These are phyloP conservation scores for Emmonsiellopsis sp. DNA, from an alignment of 2,329 filamentous ascomycete species.

Conservation along the genomic window DNA sequence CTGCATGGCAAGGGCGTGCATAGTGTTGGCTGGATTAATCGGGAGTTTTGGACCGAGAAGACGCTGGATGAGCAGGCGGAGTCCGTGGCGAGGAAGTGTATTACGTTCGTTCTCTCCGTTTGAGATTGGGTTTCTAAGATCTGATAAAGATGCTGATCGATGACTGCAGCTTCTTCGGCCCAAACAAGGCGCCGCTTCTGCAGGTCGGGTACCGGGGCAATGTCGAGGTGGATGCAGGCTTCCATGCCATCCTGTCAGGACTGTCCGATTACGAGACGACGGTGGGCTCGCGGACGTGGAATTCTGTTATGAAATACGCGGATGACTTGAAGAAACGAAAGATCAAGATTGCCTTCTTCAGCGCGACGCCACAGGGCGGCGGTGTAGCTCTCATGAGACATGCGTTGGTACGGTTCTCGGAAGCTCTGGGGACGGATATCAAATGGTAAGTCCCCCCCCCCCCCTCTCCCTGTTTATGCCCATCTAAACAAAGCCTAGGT, in stretches of 20 bases:
- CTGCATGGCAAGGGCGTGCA: constrained; percentile 33
- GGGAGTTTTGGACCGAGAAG: constrained; percentile 43
- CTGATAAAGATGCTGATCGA: constrained; percentile 1
- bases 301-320: constrained; percentile 54
- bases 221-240: constrained; percentile 61
- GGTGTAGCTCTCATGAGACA: constrained; percentile 77
- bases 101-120: constrained; percentile 46
- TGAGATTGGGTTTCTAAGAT: background rate
- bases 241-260: constrained; percentile 52
- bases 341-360: constrained; percentile 68
- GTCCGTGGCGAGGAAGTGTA: constrained; percentile 68
- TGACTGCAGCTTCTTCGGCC: constrained; percentile 56
- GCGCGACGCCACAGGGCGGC: constrained; percentile 70
- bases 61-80: constrained; percentile 73
- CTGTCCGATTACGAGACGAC: constrained; percentile 51
- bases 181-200: constrained; percentile 59
- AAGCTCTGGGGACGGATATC: constrained; percentile 56
- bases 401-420: constrained; percentile 62
- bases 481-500: constrained; percentile 30
- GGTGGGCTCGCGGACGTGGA: constrained; percentile 55
- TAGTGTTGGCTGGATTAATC: constrained; percentile 17
- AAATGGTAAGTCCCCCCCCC: constrained; percentile 52
- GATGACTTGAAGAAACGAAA: constrained; percentile 53
- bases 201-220: constrained; percentile 56
- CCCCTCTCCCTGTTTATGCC: background rate